Evolutionary conservation across 768 basidiomycete species (phyloP), one percentile per base, ranked within the genome.

Genomic region (Russula earlei): DNA sequence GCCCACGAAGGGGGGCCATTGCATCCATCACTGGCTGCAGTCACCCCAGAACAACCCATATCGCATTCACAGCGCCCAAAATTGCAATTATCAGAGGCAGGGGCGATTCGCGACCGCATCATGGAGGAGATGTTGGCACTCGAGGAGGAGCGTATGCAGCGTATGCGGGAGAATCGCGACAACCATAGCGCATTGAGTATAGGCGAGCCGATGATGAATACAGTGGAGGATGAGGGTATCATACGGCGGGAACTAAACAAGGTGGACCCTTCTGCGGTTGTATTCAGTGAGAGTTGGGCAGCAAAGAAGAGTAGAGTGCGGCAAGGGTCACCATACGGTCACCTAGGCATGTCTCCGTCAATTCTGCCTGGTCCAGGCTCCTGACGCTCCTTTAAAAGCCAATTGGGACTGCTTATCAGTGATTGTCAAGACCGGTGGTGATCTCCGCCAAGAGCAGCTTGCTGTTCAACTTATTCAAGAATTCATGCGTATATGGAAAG

Each of bases 81-180:
- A 49, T 73, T 99, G 22, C 85, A 90, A 59, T 76, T 82, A 17
- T 74, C 83, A 3, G 92, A 97, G 68, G 95, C 94, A 4, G 77
- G 87, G 0, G 87, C 87, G 1, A 99, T 99, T 62, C 81, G 91
- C 15, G 87, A 92, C 62, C 79, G 93, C 20, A 99, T 99, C 59
- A 99, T 99, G 96, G 83, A 87, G 63, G 96, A 99, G 75, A 99
- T 99, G 96, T 75, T 97, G 60, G 77, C 91, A 22, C 74, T 99
- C 25, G 96, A 99, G 70, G 94, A 98, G 67, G 92, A 98, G 68
- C 81, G 96, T 24, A 94, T 99, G 84, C 82, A 87, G 57, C 80
- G 93, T 19, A 97, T 95, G 94, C 77, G 79, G 55, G 83, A 82
- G 62, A 77, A 76, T 59, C 69, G 72, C 12, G 85, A 87, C 60